Conservation (phyloP, 345 rosid genomes). For the Gossypium stocksii region DNA sequence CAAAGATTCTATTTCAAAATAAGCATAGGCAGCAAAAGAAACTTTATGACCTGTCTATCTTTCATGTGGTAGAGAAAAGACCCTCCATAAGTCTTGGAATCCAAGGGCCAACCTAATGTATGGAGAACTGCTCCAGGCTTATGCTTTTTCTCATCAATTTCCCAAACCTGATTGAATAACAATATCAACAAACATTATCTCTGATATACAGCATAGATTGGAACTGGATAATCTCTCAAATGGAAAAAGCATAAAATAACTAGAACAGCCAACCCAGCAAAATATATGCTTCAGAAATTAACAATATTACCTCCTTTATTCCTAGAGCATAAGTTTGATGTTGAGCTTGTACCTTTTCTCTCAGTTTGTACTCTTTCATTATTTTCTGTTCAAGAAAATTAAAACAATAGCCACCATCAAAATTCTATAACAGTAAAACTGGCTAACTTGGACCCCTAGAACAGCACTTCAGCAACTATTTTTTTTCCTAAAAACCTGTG, state of each 20-base stretch:
- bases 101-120: slow-evolving; percentile 94
- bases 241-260: neutral
- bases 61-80: slow-evolving; percentile 96
- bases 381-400: slow-evolving; percentile 46
- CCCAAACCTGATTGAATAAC: slow-evolving; percentile 69
- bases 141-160: slow-evolving; percentile 80
- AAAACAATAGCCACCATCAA: slow-evolving; percentile 20
- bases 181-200: slow-evolving; percentile 2
- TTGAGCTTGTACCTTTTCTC: slow-evolving; percentile 77
- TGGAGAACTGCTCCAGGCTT: slow-evolving; percentile 81
- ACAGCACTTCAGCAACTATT: slow-evolving; percentile 12
- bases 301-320: slow-evolving; percentile 69
- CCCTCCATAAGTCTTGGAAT: slow-evolving; percentile 85
- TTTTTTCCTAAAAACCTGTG: slow-evolving; percentile 59
- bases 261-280: slow-evolving; percentile 7
- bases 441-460: slow-evolving; percentile 5
- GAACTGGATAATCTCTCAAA: neutral
- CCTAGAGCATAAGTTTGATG: slow-evolving; percentile 98
- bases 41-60: slow-evolving; percentile 57
- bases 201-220: neutral
- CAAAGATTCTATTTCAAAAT: neutral
- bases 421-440: slow-evolving; percentile 7
- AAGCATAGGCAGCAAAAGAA: neutral
- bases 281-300: slow-evolving; percentile 7
- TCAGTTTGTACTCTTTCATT: slow-evolving; percentile 58